phyloP scores from a whole-genome alignment of 768 basidiomycete species.

The Agaricus blazei region DNA sequence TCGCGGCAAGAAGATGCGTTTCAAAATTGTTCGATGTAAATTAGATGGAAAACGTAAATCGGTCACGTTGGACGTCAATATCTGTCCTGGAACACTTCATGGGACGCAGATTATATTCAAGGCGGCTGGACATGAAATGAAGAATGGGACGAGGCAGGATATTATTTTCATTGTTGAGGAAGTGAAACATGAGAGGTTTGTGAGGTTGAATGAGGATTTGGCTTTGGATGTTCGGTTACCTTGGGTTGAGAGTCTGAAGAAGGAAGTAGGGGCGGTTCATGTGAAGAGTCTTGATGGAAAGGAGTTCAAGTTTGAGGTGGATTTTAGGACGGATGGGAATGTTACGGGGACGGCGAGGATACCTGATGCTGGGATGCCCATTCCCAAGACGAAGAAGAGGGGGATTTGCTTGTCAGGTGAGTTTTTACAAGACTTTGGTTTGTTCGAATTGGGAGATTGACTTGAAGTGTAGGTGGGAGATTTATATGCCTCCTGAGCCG shows the following conservation, averaged over 20 bases:
- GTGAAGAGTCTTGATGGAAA: conserved; percentile 55
- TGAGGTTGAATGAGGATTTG: conserved; percentile 54
- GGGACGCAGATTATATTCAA: conserved; percentile 59
- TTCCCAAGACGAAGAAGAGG: conserved; percentile 39
- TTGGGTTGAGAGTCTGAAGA: conserved; percentile 46
- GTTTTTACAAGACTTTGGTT: conserved; percentile 14
- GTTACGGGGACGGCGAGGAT: conserved; percentile 46
- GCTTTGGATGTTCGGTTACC: conserved; percentile 50
- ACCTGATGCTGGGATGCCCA: conserved; percentile 63
- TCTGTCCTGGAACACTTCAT: conserved; percentile 57
- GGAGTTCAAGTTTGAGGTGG: conserved; percentile 43
- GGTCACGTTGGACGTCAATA: conserved; percentile 54
- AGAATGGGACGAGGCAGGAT: conserved; percentile 54
- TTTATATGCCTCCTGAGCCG: conserved; percentile 1
- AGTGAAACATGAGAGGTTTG: conserved; percentile 51
- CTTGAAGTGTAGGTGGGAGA: not conserved
- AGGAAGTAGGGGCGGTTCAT: conserved; percentile 45
- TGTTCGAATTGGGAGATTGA: not conserved
- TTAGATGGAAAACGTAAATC: conserved; percentile 45
- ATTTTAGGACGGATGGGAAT: conserved; percentile 45
- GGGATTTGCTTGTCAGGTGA: conserved; percentile 61
- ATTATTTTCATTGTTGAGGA: conserved; percentile 65
- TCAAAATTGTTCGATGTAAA: conserved; percentile 53
- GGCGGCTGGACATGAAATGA: conserved; percentile 57
- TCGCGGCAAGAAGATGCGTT: conserved; percentile 48